phyloP scores from a whole-genome alignment of 2,329 filamentous ascomycete genomes.

The Penicillium sp. region DNA sequence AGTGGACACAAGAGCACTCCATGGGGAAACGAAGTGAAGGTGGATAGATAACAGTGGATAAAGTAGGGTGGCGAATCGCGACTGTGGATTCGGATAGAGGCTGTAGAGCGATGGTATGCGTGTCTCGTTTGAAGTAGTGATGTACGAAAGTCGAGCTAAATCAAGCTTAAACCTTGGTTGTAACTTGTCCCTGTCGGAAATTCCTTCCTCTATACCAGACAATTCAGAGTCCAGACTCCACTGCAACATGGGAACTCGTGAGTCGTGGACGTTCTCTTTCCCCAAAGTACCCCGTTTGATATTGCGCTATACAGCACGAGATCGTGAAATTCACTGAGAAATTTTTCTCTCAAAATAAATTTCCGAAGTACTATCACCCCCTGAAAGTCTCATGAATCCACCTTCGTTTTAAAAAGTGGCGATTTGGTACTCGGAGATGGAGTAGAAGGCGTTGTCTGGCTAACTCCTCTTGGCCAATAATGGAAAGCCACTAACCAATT shows the following conservation, averaged over 20 bases:
- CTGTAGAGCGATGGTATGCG: too few species aligned
- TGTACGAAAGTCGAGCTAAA: slow-evolving; percentile 21
- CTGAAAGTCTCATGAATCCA: neutral
- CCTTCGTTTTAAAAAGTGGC: neutral
- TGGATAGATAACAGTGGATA: neutral
- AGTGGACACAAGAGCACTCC: slow-evolving; percentile 11
- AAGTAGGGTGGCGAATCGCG: neutral
- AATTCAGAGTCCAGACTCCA: neutral
- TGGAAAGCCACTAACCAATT: slow-evolving; percentile 1
- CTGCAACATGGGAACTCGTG: neutral
- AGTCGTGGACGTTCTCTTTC: too few species aligned
- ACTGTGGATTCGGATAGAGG: neutral
- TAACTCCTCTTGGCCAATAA: neutral
- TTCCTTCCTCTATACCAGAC: slow-evolving; percentile 5
- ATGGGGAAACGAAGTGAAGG: slow-evolving; percentile 6
- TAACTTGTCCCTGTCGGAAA: slow-evolving; percentile 15
- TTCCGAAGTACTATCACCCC: neutral
- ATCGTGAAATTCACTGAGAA: neutral
- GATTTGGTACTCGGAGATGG: slow-evolving; percentile 2
- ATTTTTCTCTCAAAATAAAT: neutral
- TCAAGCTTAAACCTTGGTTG: slow-evolving; percentile 22
- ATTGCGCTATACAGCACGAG: neutral
- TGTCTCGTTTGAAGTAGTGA: too few species aligned
- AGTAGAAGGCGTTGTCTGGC: neutral
- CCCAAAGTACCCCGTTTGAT: too few species aligned